Conservation (phyloP, 768 basidiomycete genomes). For the Favolaschia claudopus region DNA sequence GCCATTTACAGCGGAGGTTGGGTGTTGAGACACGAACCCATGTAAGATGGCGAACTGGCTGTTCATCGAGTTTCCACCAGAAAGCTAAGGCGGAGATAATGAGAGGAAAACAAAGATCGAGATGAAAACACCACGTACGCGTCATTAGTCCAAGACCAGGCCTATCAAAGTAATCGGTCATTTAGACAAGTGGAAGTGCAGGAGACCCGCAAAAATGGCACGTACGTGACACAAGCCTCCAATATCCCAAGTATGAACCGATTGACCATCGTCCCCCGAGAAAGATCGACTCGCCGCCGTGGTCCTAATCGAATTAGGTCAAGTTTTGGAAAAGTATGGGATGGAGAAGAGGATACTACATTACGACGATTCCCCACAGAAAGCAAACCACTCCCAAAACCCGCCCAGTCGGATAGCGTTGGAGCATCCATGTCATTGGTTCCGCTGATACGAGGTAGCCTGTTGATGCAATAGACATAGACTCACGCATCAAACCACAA, state of each 20-base stretch:
- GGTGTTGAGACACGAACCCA: constrained; percentile 37
- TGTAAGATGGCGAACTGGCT: constrained; percentile 35
- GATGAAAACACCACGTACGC: constrained; percentile 13
- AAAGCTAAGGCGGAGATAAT: constrained; percentile 13
- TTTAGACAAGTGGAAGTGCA: neutral
- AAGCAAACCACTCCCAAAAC: constrained; percentile 30
- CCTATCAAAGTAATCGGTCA: neutral
- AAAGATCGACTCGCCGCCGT: constrained; percentile 35
- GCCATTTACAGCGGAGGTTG: neutral
- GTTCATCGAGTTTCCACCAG: constrained; percentile 38
- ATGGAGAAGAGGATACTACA: constrained; percentile 14
- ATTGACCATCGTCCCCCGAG: constrained; percentile 34
- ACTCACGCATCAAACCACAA: neutral
- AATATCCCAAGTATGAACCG: constrained; percentile 36
- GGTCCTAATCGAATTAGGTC: constrained; percentile 12
- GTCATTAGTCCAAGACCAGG: constrained; percentile 42
- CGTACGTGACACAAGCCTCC: constrained; percentile 37
- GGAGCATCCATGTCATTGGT: constrained; percentile 38
- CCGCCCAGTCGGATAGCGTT: constrained; percentile 21
- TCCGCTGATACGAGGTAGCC: constrained; percentile 39
- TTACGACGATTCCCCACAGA: constrained; percentile 42
- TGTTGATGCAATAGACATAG: neutral
- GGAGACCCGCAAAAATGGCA: too few relatives aligned
- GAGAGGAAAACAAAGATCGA: neutral
- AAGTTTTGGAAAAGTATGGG: neutral